Percentiles rank a stretch among this genome's conserved stretches.
These are phyloP conservation scores for Paramecium octaurelia DNA, from an alignment of 73 alveolate species.

Conservation along the genomic window DNA sequence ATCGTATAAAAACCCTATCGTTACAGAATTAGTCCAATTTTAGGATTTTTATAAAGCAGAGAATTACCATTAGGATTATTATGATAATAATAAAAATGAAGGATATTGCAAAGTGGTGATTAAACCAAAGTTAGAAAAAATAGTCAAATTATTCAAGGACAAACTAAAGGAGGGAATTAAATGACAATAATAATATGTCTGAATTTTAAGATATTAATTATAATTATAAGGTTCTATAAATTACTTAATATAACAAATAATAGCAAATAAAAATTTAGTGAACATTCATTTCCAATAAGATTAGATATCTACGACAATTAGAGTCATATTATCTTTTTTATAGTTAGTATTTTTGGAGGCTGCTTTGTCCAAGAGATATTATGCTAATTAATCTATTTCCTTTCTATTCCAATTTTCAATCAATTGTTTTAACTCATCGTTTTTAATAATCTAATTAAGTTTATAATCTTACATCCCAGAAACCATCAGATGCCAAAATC, in stretches of 20 bases:
- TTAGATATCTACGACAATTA: neutral
- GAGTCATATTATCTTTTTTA: slow-evolving; percentile 28
- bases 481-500: slow-evolving; percentile 42
- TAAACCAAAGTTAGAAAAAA: slow-evolving; percentile 48
- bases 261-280: neutral
- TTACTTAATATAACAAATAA: neutral
- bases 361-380: slow-evolving; percentile 6
- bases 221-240: too few relatives aligned
- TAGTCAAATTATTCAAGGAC: slow-evolving; percentile 34
- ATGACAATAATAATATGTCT: neutral
- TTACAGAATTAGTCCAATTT: slow-evolving; percentile 37
- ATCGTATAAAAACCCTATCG: neutral
- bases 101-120: slow-evolving; percentile 62
- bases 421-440: neutral
- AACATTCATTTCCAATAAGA: neutral
- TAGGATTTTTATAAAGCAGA: slow-evolving; percentile 38
- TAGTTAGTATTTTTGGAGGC: slow-evolving; percentile 4
- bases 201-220: too few relatives aligned
- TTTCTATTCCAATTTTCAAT: neutral
- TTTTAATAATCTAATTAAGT: neutral
- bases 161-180: neutral
- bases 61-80: slow-evolving; percentile 45
- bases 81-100: slow-evolving; percentile 29
- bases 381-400: neutral
- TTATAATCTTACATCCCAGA: slow-evolving; percentile 18